Conservation (phyloP, 73 alveolate species). For the Symbiodinium pilosum region DNA sequence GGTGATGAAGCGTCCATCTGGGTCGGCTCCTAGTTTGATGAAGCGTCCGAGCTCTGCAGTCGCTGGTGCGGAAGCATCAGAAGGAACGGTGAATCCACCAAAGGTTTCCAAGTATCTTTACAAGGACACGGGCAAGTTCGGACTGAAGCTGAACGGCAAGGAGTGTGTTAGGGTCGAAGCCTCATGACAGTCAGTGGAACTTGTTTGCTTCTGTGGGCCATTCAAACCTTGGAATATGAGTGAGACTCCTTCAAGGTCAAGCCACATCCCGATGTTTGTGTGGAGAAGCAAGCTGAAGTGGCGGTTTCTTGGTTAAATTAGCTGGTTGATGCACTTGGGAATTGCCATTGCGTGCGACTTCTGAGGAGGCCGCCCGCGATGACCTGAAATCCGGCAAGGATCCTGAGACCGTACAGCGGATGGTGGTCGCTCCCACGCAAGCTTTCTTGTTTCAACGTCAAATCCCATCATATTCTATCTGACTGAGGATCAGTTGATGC, state of each 20-base stretch:
- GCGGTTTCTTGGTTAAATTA: not conserved
- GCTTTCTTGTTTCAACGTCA: not conserved
- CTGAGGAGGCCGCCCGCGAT: not conserved
- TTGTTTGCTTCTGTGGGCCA: not conserved
- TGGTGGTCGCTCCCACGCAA: not conserved
- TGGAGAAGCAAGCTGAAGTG: not conserved
- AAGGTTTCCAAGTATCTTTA: not conserved
- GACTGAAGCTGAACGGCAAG: slow-evolving; percentile 2
- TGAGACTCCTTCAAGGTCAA: not conserved
- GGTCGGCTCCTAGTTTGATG: not conserved
- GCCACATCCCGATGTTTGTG: not conserved
- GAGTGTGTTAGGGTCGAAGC: not conserved
- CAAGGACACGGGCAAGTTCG: not conserved
- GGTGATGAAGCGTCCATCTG: not conserved
- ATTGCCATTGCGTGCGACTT: not conserved
- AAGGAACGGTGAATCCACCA: not conserved
- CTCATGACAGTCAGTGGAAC: not conserved
- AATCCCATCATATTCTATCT: no score
- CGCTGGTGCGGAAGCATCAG: not conserved
- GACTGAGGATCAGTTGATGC: no score
- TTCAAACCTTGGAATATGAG: not conserved
- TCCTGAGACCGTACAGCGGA: not conserved
- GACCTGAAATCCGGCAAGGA: not conserved
- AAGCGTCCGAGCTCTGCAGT: not conserved
- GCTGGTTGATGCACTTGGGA: not conserved